Evolutionary conservation across 2,329 filamentous ascomycete species (phyloP), one percentile per base, ranked within the genome.

Genomic region (Pseudogymnoascus sp.): DNA sequence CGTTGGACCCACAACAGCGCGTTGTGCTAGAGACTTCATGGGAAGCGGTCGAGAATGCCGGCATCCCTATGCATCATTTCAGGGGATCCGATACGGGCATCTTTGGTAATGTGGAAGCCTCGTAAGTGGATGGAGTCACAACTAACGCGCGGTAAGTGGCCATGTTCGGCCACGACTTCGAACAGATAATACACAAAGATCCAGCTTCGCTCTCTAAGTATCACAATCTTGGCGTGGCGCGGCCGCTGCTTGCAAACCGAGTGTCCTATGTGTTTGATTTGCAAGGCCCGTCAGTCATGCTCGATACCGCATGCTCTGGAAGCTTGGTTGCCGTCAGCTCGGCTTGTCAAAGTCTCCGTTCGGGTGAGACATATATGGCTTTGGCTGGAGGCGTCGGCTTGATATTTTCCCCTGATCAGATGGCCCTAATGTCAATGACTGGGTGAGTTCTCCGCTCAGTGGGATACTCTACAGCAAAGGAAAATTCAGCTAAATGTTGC

Each of bases 271-370:
- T 63, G 36, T 68, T 68, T 59, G 65, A 66, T 60, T 60, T 64
- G 60, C 15, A 38, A 37, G 60, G 60, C 20, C 60, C 59, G 9
- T 60, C 50, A 38, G 53, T 65, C 12, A 66, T 64, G 3, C 9
- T 66, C 18, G 64, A 66, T 28, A 66, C 64, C 7, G 65, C 57
- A 8, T 66, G 62, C 20, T 62, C 62, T 18, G 59, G 78, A 3
- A 80, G 80, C 47, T 72, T 85, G 14, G 77, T 82, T 2, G 77
- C 79, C 0, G 71, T 84, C 3, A 79, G 84, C 66, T 70, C 80
- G 38, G 81, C 79, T 2, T 77, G 76, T 41, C 70, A 72, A 47
- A 67, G 65, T 18, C 59, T 75, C 11, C 65, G 68, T 9, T 64
- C 60, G 12, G 66, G 69, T 8, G 71, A 73, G 20, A 69, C 68